Base-by-base conservation (phyloP, 768 basidiomycete genomes). In the Tylopilus subfusipes region DNA sequence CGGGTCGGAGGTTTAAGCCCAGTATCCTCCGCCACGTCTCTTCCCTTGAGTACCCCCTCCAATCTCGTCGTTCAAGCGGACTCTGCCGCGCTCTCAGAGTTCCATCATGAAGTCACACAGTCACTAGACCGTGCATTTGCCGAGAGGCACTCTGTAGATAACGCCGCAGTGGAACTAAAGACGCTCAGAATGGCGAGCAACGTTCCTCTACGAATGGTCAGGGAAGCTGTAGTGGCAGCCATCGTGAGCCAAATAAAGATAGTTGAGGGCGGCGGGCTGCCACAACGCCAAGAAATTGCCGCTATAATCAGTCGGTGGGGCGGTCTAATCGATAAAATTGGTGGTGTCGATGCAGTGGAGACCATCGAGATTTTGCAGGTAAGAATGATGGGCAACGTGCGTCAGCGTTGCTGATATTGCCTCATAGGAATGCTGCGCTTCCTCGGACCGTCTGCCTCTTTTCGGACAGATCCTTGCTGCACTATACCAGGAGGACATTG, bases 141-240 rank as follows among this genome's bases (percentile, higher is more conserved):
- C 10, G 96, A 99, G 72, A 86, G 82, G 3, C 94, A 97, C 73
- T 87, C 86, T 12, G 86, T 96, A 43, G 93, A 96, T 61, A 93
- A 97, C 69, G 93, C 94, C 2, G 80, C 90, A 1, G 88, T 98
- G 57, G 96, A 98, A 68, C 80, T 98, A 55, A 93, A 96, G 75
- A 97, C 96, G 42, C 81, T 99, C 42, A 89, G 95, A 46, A 96
- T 98, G 92, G 93, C 93, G 33, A 90, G 88, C 64, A 98, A 98
- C 63, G 96, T 98, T 25, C 82, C 90, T 12, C 78, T 97, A 19
- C 81, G 80, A n/a, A 78, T 84, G 48, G 94, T 97, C 16, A 80
- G 90, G 48, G 88, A 94, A 70, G 89, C 88, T 16, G 91, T 98
- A n/a, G 78, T 98, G 34, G 79, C 79, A n/a, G 89, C 84, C 36